Evolutionary conservation across 73 alveolate species (phyloP), one percentile per base, ranked within the genome.

Genomic region (Paramecium sonneborni): DNA sequence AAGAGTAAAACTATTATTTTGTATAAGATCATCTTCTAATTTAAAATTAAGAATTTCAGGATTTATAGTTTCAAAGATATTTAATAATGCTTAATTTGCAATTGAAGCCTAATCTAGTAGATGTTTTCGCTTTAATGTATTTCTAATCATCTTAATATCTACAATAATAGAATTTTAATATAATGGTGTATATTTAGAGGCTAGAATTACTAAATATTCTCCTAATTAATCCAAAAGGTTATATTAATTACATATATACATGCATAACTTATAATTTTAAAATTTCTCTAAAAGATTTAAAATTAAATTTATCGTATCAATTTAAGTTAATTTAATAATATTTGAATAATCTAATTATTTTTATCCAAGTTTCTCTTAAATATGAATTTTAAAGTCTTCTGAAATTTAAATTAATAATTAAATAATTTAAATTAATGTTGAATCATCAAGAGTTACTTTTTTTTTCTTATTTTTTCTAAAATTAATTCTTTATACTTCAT

Each of bases 191-290:
- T 94, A 97, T 85, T 93, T 96, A 30, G 93, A 56, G 38, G 97
- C 97, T 21, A 97, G 74, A 9, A 94, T 84, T 5, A 87, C 82
- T 35, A 97, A 57, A 82, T 96, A 97, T 44, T 97, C 88, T 10
- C 98, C 98, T 4, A 97, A 41, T 58, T 95, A 58, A 23, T 95
- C 94, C 10, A 91, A 92, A 48, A 97, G 79, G 18, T 96, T 92
- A 56, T 94, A 97, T 67, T 98, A 76, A 79, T 97, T 97, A 92
- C 99, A 97, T 72, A 97, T 94, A 88, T 96, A 94, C 72, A 97
- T 92, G 76, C 98, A 96, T n/a, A 97, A 93, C 67, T 95, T 94
- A 87, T 86, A 96, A 86, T 94, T 79, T 85, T 96, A 96, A 91
- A 90, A 97, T 82, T 96, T 67, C 79, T 97, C 99, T n/a, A 97